phyloP scores from a whole-genome alignment of 1,284 basidiomycete species.

The Boletus sp. region DNA sequence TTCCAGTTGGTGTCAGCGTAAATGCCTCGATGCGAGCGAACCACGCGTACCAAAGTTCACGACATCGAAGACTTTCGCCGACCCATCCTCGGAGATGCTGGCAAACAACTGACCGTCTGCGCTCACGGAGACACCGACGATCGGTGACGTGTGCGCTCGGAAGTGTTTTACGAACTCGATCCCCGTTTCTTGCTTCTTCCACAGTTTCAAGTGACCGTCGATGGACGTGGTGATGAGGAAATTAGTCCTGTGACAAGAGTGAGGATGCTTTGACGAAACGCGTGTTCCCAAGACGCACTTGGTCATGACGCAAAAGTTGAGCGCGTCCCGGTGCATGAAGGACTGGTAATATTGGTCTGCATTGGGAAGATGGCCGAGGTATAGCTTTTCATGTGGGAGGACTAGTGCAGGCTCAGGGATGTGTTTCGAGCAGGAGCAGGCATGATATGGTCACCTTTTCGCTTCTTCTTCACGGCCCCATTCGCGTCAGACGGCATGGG shows the following conservation, averaged over 20 bases:
- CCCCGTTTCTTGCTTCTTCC: slow-evolving; percentile 95
- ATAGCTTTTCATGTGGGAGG: slow-evolving; percentile 77
- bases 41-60: slow-evolving; percentile 79
- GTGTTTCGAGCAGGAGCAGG: slow-evolving; percentile 21
- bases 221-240: slow-evolving; percentile 93
- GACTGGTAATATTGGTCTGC: slow-evolving; percentile 95
- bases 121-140: slow-evolving; percentile 82
- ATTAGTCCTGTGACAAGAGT: slow-evolving; percentile 59
- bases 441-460: slow-evolving; percentile 56
- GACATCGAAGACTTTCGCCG: slow-evolving; percentile 94
- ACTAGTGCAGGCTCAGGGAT: slow-evolving; percentile 45
- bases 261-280: neutral
- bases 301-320: slow-evolving; percentile 86
- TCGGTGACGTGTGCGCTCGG: slow-evolving; percentile 82
- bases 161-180: slow-evolving; percentile 95
- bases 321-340: slow-evolving; percentile 95
- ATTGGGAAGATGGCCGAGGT: slow-evolving; percentile 87
- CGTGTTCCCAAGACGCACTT: slow-evolving; percentile 48
- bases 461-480: slow-evolving; percentile 56
- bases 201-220: slow-evolving; percentile 95
- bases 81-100: slow-evolving; percentile 80
- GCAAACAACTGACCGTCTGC: slow-evolving; percentile 92
- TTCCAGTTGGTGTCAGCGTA: neutral
- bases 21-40: neutral
- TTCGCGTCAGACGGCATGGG: slow-evolving; percentile 52